Base-by-base conservation (phyloP, 1,284 basidiomycete genomes). In the Trichosporon faecale region DNA sequence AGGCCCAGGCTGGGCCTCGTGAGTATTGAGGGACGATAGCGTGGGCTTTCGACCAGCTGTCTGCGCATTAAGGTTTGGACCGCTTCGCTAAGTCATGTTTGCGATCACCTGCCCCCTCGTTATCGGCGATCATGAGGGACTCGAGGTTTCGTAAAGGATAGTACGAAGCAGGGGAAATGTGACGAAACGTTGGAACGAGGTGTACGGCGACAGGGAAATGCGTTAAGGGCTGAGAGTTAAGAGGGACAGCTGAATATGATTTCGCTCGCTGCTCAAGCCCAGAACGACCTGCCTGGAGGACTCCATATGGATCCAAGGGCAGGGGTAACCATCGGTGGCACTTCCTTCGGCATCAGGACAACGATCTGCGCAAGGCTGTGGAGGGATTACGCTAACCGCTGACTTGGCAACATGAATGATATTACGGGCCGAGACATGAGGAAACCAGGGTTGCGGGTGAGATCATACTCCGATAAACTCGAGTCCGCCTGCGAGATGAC, bases 161-260 rank as follows among this genome's bases (percentile, higher is more conserved):
- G 57, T 61, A 33, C 57, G 57, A 61, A 29, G 57, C 57, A 31
- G 57, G 27, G 57, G 27, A 25, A 31, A 18, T 61, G 57, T 61
- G 57, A 61, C 57, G 57, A 61, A 29, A 61, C 27, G 27, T 16
- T 16, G 27, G 27, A 31, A 6, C 5, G 29, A 33, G 25, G 27
- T 57, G 55, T 31, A 29, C 27, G 57, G 23, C 57, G 8, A 31
- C 18, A 60, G 57, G 29, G 27, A 61, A n/a, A 29, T 27, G 16
- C 21, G 18, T 16, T n/a, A 33, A 61, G 57, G 57, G 57, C 16
- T 61, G 55, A 61, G 57, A 61, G 57, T 31, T 18, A 61, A 12
- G 57, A 31, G 57, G 57, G 27, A 5, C 18, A 18, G 11, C 14
- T 61, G 57, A 61, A 29, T 61, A 29, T 16, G 57, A 23, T n/a